phyloP scores from a whole-genome alignment of 305 asterid species.

The Nicotiana rustica region DNA sequence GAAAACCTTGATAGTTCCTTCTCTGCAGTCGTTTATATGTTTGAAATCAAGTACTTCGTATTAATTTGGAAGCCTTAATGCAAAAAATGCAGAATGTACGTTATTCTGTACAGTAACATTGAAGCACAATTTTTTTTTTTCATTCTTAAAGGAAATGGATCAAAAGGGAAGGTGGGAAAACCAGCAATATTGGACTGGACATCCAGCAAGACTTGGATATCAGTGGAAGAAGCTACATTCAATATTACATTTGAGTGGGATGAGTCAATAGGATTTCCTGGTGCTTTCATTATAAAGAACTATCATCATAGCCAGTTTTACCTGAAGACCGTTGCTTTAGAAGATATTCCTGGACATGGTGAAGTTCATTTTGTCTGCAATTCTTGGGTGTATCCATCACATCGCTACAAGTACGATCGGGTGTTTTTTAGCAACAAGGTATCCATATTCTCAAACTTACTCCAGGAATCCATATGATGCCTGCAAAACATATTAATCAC shows the following conservation, averaged over 20 bases:
- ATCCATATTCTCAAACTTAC: neutral
- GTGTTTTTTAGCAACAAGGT: slow-evolving; percentile 46
- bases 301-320: slow-evolving; percentile 76
- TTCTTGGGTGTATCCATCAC: slow-evolving; percentile 89
- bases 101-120: neutral
- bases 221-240: slow-evolving; percentile 52
- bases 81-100: neutral
- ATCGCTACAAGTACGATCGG: slow-evolving; percentile 67
- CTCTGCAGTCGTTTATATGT: neutral
- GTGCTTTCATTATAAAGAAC: slow-evolving; percentile 73
- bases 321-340: slow-evolving; percentile 70
- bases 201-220: slow-evolving; percentile 53
- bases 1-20: neutral
- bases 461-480: neutral
- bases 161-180: slow-evolving; percentile 46
- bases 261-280: slow-evolving; percentile 75
- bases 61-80: neutral
- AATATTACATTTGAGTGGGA: slow-evolving; percentile 62
- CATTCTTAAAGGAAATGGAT: slow-evolving; percentile 28
- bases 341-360: slow-evolving; percentile 73
- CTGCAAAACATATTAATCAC: neutral
- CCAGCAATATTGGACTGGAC: slow-evolving; percentile 46
- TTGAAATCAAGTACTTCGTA: neutral
- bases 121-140: neutral
- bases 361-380: slow-evolving; percentile 74